phyloP scores from a whole-genome alignment of 371 early-diverging fungal genomes.

The Choanephora cucurbitarum region DNA sequence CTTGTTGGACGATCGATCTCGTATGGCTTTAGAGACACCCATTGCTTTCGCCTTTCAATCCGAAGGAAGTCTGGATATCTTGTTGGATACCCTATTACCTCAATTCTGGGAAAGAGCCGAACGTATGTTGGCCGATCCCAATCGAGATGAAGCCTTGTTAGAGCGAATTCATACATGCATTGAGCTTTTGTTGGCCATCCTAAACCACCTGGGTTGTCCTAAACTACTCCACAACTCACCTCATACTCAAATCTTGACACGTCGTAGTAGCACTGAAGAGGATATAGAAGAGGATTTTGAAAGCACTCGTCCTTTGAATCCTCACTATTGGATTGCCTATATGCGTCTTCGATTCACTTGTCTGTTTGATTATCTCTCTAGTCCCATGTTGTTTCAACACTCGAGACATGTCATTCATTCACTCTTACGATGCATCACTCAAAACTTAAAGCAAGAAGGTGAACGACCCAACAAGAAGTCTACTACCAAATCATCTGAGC shows the following conservation, averaged over 20 bases:
- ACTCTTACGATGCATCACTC: slow-evolving; percentile 57
- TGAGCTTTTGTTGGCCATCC: slow-evolving; percentile 59
- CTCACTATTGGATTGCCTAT: slow-evolving; percentile 59
- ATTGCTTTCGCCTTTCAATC: slow-evolving; percentile 69
- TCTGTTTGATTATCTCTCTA: slow-evolving; percentile 40
- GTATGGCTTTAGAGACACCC: slow-evolving; percentile 68
- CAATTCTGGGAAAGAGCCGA: slow-evolving; percentile 41
- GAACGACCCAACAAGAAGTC: slow-evolving; percentile 2
- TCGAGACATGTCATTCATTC: slow-evolving; percentile 54
- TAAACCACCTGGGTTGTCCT: slow-evolving; percentile 58
- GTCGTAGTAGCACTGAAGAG: slow-evolving; percentile 22
- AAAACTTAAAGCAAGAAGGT: slow-evolving; percentile 69
- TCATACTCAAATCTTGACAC: slow-evolving; percentile 55
- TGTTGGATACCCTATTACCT: slow-evolving; percentile 35
- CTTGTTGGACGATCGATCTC: slow-evolving; percentile 57
- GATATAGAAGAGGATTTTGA: slow-evolving; percentile 35
- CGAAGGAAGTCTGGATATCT: slow-evolving; percentile 53
- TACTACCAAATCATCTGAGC: not conserved
- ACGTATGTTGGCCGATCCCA: slow-evolving; percentile 20
- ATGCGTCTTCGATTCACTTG: slow-evolving; percentile 56
- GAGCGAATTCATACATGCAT: slow-evolving; percentile 48
- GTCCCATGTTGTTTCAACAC: slow-evolving; percentile 35
- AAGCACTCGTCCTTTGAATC: slow-evolving; percentile 47
- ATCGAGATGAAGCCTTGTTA: slow-evolving; percentile 6
- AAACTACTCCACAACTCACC: slow-evolving; percentile 58